These are phyloP conservation scores for Phytophthora sp. DNA, from an alignment of 352 stramenopile genomes.

Conservation along the genomic window DNA sequence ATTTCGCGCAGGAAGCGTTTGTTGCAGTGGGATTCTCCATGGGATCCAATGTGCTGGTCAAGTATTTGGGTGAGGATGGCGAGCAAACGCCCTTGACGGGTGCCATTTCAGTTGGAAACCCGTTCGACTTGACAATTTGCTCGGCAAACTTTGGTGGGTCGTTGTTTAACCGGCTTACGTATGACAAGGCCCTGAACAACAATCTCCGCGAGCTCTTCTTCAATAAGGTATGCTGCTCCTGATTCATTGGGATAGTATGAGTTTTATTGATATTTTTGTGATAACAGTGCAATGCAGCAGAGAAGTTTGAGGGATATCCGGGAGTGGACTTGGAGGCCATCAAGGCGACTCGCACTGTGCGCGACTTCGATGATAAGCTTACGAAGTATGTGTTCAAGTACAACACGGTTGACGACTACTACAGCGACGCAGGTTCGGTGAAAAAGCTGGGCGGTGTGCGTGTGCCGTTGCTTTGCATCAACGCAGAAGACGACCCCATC, in stretches of 20 bases:
- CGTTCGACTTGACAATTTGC: constrained; percentile 70
- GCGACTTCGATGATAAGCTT: constrained; percentile 70
- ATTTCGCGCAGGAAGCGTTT: constrained; percentile 51
- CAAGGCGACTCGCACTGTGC: constrained; percentile 38
- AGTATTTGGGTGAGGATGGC: constrained; percentile 76
- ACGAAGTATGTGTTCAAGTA: constrained; percentile 68
- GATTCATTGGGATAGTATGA: too few relatives aligned
- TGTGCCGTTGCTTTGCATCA: constrained; percentile 71
- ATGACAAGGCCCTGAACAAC: constrained; percentile 59
- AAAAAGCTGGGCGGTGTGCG: constrained; percentile 40
- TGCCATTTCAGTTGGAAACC: constrained; percentile 74
- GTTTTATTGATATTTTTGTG: not conserved
- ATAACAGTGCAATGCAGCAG: constrained; percentile 36
- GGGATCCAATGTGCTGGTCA: constrained; percentile 80
- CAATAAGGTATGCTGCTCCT: constrained; percentile 36
- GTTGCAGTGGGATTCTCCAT: constrained; percentile 77
- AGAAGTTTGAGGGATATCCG: constrained; percentile 54
- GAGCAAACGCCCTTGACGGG: constrained; percentile 48
- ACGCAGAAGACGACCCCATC: constrained; percentile 69
- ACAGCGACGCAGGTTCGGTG: constrained; percentile 56
- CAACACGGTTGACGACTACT: constrained; percentile 64
- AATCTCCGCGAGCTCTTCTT: constrained; percentile 78
- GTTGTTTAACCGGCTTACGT: constrained; percentile 64
- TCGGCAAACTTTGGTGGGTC: constrained; percentile 53
- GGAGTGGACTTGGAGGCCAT: constrained; percentile 54